Evolutionary conservation across 148 eudicot genomes (phyloP), one percentile per base, ranked within the genome.

Genomic region (Bassia scoparia): DNA sequence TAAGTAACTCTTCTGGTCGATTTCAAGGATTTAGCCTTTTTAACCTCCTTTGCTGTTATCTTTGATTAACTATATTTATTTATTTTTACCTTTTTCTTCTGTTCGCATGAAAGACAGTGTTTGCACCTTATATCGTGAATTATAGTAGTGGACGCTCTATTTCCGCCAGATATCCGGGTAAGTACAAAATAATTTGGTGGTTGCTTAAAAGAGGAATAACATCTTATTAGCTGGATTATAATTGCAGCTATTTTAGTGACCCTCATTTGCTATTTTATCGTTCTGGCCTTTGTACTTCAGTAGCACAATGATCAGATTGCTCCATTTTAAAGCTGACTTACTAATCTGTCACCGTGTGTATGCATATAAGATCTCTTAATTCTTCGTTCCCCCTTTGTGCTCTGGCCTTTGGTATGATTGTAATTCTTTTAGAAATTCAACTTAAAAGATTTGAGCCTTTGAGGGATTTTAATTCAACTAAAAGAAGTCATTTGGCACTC

Each of bases 141-240:
- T 95, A 95, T 82, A 89, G 66, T 82, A 89, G 66, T 67, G 99
- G 99, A 81, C n/a, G 99, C 99, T 60, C 72, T 95, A 58, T 95
- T 95, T 78, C 99, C 99, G 99, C 35, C 96, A 95, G n/a, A 82
- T 95, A 92, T 73, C 99, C 99, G 72, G 99, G 99, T 95, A 80
- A 83, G 84, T 44, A 30, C 71, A 49, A 35, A 56, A 15, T 55
- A 3, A 24, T 35, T 52, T 18, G 38, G 31, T 20, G 15, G 17
- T 23, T 71, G 43, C 50, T 41, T 30, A 17, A 5, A 24, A 54
- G 41, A 13, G 38, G 64, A 44, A 24, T 35, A 26, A 26, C 41
- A 44, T 71, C 35, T 59, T 34, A 16, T 7, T 31, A 34, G 31
- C 43, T 17, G 27, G 16, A 30, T 50, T 33, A 14, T 55, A 11